Percentiles rank a stretch among this genome's conserved stretches.
Evolutionary conservation across 2,329 filamentous ascomycete species (phyloP).

Genomic region (Fusarium gaditjirri): DNA sequence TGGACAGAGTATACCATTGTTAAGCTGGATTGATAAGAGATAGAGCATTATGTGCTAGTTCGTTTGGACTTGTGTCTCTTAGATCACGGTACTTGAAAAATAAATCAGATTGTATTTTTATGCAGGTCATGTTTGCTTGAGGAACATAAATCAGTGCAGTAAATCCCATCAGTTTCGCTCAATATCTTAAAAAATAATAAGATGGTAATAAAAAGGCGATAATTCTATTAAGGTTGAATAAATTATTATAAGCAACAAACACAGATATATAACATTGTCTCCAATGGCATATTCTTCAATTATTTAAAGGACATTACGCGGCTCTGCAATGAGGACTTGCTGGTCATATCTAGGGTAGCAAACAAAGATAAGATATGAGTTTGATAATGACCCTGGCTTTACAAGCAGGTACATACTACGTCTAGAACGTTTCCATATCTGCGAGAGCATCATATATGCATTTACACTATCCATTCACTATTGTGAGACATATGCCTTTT

Average conservation of each 20-base stretch:
- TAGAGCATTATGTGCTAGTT: accelerated
- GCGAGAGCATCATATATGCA: too few species aligned
- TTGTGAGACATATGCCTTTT: too few species aligned
- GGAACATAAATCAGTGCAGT: too few species aligned
- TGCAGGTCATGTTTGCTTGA: too few species aligned
- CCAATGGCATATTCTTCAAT: accelerated
- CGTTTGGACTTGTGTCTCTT: accelerated
- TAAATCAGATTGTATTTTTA: too few species aligned
- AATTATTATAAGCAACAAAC: too few species aligned
- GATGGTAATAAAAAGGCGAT: too few species aligned
- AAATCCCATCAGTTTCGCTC: too few species aligned
- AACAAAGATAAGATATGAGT: neutral
- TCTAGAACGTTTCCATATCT: neutral
- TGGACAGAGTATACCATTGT: slow-evolving; percentile 6
- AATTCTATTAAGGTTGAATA: too few species aligned
- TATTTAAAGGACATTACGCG: accelerated
- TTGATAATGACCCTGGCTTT: accelerated
- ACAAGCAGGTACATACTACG: accelerated
- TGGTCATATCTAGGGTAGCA: accelerated
- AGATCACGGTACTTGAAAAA: neutral
- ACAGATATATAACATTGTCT: accelerated
- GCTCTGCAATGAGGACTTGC: neutral
- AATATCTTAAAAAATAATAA: too few species aligned
- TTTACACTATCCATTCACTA: too few species aligned
- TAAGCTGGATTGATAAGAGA: neutral